Conservation (phyloP, 129 eudicot genomes). For the Gnaphalium uliginosum region DNA sequence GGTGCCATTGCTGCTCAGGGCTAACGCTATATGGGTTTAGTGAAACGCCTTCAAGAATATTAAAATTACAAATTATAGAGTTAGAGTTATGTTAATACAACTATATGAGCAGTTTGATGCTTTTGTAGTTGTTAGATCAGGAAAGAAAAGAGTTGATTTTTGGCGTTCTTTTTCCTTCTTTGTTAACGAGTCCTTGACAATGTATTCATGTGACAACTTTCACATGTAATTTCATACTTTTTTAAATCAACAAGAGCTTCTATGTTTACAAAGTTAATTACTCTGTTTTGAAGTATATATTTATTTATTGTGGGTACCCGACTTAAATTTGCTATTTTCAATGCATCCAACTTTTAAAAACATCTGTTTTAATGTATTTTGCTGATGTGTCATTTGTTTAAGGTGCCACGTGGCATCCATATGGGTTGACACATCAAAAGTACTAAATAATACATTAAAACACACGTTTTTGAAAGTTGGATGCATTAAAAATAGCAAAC, state of each 20-base stretch:
- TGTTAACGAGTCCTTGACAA: slow-evolving; percentile 7
- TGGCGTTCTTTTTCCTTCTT: slow-evolving; percentile 19
- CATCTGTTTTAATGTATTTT: no score
- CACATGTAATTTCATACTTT: slow-evolving; percentile 25
- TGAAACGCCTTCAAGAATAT: neutral
- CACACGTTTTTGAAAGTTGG: no score
- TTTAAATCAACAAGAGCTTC: slow-evolving; percentile 6
- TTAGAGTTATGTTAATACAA: slow-evolving; percentile 27
- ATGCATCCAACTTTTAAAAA: no score
- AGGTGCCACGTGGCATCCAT: no score
- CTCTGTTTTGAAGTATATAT: slow-evolving; percentile 11
- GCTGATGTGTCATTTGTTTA: no score
- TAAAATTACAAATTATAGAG: slow-evolving; percentile 3
- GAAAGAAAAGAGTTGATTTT: slow-evolving; percentile 31
- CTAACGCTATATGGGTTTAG: slow-evolving; percentile 83
- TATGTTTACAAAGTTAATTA: neutral
- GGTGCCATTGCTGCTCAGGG: slow-evolving; percentile 65
- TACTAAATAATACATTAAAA: no score
- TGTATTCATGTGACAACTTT: slow-evolving; percentile 29
- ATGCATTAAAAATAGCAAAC: no score
- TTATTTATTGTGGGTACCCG: no score
- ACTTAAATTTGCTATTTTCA: no score
- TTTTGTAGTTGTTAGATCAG: slow-evolving; percentile 37
- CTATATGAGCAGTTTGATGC: slow-evolving; percentile 34
- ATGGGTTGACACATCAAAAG: no score